Evolutionary conservation across 495 filamentous ascomycete genomes (phyloP).

Genomic region (Aspergillus bertholletiae): DNA sequence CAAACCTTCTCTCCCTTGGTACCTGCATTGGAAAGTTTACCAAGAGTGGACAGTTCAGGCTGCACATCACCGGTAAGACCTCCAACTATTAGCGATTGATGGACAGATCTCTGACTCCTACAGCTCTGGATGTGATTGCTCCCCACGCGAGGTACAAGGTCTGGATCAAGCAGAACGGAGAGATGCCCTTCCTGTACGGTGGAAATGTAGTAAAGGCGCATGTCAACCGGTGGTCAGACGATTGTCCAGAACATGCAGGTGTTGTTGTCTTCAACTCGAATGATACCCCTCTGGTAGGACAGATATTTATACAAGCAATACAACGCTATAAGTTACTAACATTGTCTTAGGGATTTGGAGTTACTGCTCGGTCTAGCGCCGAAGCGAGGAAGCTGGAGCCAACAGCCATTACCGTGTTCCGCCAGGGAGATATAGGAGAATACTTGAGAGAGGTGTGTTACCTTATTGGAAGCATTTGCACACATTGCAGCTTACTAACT

Average conservation of each 20-base stretch:
- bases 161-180: constrained; percentile 92
- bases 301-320: neutral
- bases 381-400: constrained; percentile 81
- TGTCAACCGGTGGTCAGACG: constrained; percentile 82
- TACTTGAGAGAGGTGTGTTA: constrained; percentile 72
- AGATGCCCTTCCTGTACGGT: constrained; percentile 90
- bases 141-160: constrained; percentile 89
- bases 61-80: constrained; percentile 26
- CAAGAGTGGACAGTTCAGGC: constrained; percentile 77
- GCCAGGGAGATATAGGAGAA: constrained; percentile 87
- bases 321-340: neutral
- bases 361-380: constrained; percentile 76
- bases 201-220: constrained; percentile 89
- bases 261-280: constrained; percentile 40
- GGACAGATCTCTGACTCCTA: neutral
- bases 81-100: neutral
- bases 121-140: constrained; percentile 71
- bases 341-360: constrained; percentile 56
- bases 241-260: constrained; percentile 55
- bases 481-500: constrained; percentile 8
- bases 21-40: constrained; percentile 88
- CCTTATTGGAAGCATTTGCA: neutral
- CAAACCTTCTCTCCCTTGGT: constrained; percentile 77
- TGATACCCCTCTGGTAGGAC: constrained; percentile 49
- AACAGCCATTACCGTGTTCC: constrained; percentile 78